A percentile compares a stretch with the other conserved stretches of the same genome.
These are phyloP conservation scores for Aquilaria sinensis DNA, from an alignment of 345 rosid genomes.

Conservation along the genomic window DNA sequence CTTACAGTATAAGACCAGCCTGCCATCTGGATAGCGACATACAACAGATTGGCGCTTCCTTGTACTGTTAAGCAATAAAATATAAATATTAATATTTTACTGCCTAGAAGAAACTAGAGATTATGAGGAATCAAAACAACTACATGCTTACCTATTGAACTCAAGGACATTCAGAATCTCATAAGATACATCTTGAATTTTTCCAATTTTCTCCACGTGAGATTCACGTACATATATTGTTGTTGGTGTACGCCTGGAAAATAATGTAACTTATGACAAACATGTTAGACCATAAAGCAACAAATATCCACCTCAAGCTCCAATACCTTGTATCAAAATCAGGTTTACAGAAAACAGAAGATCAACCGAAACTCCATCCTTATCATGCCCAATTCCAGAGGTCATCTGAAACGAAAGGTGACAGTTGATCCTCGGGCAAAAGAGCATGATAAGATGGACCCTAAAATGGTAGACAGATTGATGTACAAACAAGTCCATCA, in stretches of 20 bases:
- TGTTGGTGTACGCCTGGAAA: constrained; percentile 90
- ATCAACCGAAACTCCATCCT: no score
- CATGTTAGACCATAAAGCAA: constrained; percentile 13
- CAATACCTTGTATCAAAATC: constrained; percentile 7
- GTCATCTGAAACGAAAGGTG: no score
- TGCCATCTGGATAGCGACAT: constrained; percentile 93
- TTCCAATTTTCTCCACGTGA: constrained; percentile 96
- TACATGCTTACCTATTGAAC: constrained; percentile 76
- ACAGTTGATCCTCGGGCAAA: no score
- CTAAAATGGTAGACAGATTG: no score
- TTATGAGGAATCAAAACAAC: constrained; percentile 1
- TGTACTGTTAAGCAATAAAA: constrained; percentile 51
- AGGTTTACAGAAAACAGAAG: no score
- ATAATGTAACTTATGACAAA: constrained; percentile 17
- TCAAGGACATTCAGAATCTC: constrained; percentile 97
- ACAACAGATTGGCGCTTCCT: constrained; percentile 99
- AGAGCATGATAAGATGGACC: no score
- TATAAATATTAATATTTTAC: constrained; percentile 6
- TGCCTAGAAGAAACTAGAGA: constrained; percentile 13
- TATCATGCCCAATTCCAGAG: no score
- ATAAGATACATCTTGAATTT: constrained; percentile 71
- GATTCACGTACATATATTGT: constrained; percentile 92
- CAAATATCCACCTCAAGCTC: constrained; percentile 7
- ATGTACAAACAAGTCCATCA: no score
- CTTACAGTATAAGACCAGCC: constrained; percentile 96